These are phyloP conservation scores for Candida neerlandica DNA, from an alignment of 1,139 yeast species.

Conservation along the genomic window DNA sequence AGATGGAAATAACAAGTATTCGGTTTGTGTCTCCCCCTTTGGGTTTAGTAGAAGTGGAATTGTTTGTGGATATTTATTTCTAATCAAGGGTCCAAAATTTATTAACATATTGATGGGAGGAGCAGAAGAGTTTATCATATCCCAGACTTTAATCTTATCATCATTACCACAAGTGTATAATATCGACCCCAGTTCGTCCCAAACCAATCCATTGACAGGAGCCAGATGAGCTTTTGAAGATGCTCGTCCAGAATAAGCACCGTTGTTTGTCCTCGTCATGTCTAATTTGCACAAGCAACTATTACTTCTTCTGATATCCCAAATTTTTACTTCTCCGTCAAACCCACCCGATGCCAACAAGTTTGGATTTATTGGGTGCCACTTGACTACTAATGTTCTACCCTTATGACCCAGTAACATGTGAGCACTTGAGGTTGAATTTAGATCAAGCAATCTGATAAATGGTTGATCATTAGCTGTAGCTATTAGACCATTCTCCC, in stretches of 20 bases:
- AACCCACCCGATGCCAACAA: slow-evolving; percentile 75
- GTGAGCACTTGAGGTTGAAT: slow-evolving; percentile 71
- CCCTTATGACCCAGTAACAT: slow-evolving; percentile 68
- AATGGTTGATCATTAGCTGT: slow-evolving; percentile 72
- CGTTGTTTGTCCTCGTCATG: slow-evolving; percentile 39
- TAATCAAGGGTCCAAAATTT: slow-evolving; percentile 77
- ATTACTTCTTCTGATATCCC: slow-evolving; percentile 77
- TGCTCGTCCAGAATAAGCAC: slow-evolving; percentile 28
- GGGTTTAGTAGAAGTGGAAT: slow-evolving; percentile 51
- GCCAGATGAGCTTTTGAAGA: slow-evolving; percentile 70
- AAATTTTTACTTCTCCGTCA: slow-evolving; percentile 66
- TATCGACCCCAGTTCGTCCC: slow-evolving; percentile 66
- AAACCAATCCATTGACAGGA: slow-evolving; percentile 71
- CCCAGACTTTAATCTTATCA: slow-evolving; percentile 78
- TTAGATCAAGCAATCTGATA: slow-evolving; percentile 69
- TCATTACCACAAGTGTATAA: slow-evolving; percentile 73
- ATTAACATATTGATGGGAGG: slow-evolving; percentile 61
- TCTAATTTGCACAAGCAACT: slow-evolving; percentile 68
- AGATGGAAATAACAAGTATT: slow-evolving; percentile 68
- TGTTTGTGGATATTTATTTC: slow-evolving; percentile 60
- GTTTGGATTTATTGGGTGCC: slow-evolving; percentile 72
- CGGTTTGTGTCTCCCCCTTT: slow-evolving; percentile 49
- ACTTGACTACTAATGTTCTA: slow-evolving; percentile 64
- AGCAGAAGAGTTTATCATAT: slow-evolving; percentile 45
- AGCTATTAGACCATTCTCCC: slow-evolving; percentile 59